Conservation (phyloP, 441 rosid species). For the Codiaeum variegatum region DNA sequence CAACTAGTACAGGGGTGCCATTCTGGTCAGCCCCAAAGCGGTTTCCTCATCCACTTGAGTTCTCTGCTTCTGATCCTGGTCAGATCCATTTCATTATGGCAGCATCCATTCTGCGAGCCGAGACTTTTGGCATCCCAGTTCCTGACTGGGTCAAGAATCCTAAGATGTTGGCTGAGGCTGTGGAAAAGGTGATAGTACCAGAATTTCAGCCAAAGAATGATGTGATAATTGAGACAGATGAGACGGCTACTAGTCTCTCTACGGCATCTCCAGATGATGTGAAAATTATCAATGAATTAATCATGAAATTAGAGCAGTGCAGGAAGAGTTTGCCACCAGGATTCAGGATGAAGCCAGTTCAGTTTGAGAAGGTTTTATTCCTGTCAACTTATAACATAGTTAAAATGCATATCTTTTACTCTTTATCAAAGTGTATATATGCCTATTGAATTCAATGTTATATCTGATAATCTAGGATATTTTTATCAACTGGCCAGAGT, state of each 20-base stretch:
- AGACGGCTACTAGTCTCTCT: conserved; percentile 61
- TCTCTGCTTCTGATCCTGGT: conserved; percentile 62
- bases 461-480: background rate
- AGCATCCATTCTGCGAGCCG: conserved; percentile 76
- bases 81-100: conserved; percentile 69
- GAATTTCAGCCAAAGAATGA: conserved; percentile 77
- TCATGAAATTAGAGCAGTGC: conserved; percentile 59
- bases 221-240: conserved; percentile 80
- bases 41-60: conserved; percentile 76
- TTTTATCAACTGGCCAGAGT: background rate
- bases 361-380: conserved; percentile 77
- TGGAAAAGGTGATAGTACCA: conserved; percentile 68
- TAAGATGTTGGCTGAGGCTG: conserved; percentile 62
- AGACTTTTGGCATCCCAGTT: conserved; percentile 70
- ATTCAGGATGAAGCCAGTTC: conserved; percentile 83
- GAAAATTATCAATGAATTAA: conserved; percentile 58
- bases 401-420: background rate
- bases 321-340: conserved; percentile 46
- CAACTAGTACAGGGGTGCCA: conserved; percentile 78
- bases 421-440: background rate
- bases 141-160: conserved; percentile 75
- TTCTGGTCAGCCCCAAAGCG: conserved; percentile 98
- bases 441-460: background rate
- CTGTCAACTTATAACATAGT: background rate
- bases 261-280: conserved; percentile 67